phyloP scores from a whole-genome alignment of 129 eudicot genomes.

The Centaurea solstitialis region DNA sequence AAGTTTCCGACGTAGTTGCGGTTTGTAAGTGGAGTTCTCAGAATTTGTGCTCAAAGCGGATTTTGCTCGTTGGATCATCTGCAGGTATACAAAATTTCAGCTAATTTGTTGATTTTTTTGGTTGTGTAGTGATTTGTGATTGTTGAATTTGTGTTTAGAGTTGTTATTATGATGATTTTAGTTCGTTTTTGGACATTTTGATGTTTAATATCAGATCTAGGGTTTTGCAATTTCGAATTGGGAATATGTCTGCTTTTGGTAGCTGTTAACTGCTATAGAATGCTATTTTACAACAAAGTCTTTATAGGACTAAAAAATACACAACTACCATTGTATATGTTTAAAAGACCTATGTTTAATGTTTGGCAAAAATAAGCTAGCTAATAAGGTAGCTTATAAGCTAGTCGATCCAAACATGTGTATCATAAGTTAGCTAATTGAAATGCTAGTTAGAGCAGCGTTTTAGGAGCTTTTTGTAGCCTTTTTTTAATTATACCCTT shows the following conservation, averaged over 20 bases:
- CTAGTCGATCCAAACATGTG: no score
- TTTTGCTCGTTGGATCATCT: slow-evolving; percentile 83
- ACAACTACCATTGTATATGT: no score
- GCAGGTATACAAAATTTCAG: slow-evolving; percentile 49
- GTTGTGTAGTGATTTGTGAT: background rate
- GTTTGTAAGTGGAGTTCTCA: slow-evolving; percentile 61
- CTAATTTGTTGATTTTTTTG: background rate
- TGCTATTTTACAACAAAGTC: no score
- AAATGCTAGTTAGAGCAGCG: no score
- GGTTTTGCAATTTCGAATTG: background rate
- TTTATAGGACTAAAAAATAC: no score
- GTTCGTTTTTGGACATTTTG: background rate
- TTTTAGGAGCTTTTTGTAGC: no score
- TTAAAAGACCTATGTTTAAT: no score
- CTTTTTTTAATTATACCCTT: no score
- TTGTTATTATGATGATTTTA: background rate
- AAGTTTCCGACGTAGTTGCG: slow-evolving; percentile 74
- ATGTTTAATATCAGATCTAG: slow-evolving; percentile 9
- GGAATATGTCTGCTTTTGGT: background rate
- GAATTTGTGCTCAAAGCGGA: slow-evolving; percentile 46
- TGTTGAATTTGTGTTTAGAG: background rate
- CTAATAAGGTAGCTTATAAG: no score
- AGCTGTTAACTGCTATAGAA: background rate
- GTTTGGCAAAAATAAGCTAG: no score
- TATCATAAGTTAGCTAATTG: no score